Conservation (phyloP, 495 filamentous ascomycete genomes). For the Penicillium riverlandense region DNA sequence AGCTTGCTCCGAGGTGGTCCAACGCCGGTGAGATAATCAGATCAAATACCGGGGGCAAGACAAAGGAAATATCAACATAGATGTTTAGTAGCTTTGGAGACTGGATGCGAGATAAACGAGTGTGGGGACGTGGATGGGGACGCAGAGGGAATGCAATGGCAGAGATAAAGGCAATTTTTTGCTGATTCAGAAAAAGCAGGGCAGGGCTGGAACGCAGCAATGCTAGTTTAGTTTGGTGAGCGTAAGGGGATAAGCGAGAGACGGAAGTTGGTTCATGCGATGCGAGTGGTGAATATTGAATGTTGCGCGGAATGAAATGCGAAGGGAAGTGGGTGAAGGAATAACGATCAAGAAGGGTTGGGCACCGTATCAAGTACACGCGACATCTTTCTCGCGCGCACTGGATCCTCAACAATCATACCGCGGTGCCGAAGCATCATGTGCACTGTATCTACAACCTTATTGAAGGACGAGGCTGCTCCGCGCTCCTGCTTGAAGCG, state of each 20-base stretch:
- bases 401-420: slow-evolving; percentile 58
- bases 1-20: too few relatives aligned
- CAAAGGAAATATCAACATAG: too few relatives aligned
- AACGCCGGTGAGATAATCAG: too few relatives aligned
- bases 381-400: slow-evolving; percentile 57
- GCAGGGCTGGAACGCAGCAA: slow-evolving; percentile 15
- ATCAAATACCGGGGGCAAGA: too few relatives aligned
- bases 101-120: too few relatives aligned
- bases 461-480: slow-evolving; percentile 76
- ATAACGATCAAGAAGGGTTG: slow-evolving; percentile 6
- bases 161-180: neutral
- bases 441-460: slow-evolving; percentile 68
- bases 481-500: slow-evolving; percentile 84
- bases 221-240: neutral
- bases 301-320: neutral
- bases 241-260: neutral
- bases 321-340: neutral
- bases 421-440: slow-evolving; percentile 49
- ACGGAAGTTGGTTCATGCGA: neutral
- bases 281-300: too few relatives aligned
- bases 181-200: neutral
- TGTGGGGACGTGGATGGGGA: neutral
- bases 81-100: too few relatives aligned
- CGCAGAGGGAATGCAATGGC: neutral
- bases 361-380: slow-evolving; percentile 26